Conservation (phyloP, 2,329 filamentous ascomycete genomes). For the Penicillium sp. region DNA sequence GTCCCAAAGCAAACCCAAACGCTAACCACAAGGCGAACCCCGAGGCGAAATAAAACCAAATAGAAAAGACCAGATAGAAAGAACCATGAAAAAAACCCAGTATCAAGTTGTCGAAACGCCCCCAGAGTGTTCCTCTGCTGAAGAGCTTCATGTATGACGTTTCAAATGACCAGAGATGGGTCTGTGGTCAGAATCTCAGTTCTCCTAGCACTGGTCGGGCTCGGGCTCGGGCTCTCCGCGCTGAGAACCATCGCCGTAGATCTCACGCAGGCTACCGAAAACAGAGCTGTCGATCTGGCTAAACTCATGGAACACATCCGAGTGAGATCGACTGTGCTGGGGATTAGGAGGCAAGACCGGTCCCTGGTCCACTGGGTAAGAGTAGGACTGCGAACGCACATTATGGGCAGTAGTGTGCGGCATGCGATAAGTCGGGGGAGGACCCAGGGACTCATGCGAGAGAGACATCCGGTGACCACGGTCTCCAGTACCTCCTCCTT, state of each 20-base stretch:
- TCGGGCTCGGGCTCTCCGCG: no score
- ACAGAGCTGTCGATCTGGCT: neutral
- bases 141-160: neutral
- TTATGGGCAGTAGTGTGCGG: constrained; percentile 1
- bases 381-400: constrained; percentile 2
- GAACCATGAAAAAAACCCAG: neutral
- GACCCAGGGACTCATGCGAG: neutral
- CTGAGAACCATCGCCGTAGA: no score
- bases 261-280: neutral
- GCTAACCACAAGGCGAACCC: no score
- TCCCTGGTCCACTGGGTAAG: no score
- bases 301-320: neutral
- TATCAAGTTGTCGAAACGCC: neutral
- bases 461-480: neutral
- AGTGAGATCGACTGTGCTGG: neutral
- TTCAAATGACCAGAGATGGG: neutral
- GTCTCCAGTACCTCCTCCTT: no score
- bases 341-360: neutral
- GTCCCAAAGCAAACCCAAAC: neutral
- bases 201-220: no score
- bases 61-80: neutral
- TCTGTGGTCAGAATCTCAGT: no score
- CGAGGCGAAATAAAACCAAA: neutral
- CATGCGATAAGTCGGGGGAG: neutral
- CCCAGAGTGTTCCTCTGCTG: neutral